phyloP scores from a whole-genome alignment of 805 yeast genomes.

The Pichia cephalocereana region DNA sequence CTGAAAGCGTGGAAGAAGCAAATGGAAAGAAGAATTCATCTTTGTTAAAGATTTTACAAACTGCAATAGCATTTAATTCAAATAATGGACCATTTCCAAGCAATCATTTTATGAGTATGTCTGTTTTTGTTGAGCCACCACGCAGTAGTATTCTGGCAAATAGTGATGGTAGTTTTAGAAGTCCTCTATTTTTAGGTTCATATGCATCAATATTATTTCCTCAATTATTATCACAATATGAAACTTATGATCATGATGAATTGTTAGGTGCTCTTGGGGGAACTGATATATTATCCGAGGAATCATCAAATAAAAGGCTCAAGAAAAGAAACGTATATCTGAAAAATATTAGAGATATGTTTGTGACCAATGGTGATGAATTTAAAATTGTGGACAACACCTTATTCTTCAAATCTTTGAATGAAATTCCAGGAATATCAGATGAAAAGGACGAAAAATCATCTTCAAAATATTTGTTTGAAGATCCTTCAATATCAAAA shows the following conservation, averaged over 20 bases:
- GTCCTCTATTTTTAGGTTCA: conserved; percentile 53
- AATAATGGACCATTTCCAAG: conserved; percentile 35
- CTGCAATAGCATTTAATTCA: conserved; percentile 37
- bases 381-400: conserved; percentile 43
- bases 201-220: conserved; percentile 60
- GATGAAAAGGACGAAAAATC: neutral
- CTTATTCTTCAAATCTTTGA: conserved; percentile 49
- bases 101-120: conserved; percentile 50
- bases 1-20: conserved; percentile 13
- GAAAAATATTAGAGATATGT: conserved; percentile 50
- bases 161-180: conserved; percentile 36
- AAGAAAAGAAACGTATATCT: conserved; percentile 37
- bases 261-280: conserved; percentile 48
- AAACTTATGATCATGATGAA: conserved; percentile 44
- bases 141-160: conserved; percentile 33
- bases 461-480: conserved; percentile 28
- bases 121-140: conserved; percentile 59
- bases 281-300: conserved; percentile 11
- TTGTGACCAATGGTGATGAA: conserved; percentile 50
- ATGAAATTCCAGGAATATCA: neutral
- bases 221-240: conserved; percentile 43
- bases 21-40: conserved; percentile 13
- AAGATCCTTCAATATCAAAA: conserved; percentile 12
- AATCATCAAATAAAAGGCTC: neutral
- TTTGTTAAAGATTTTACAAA: conserved; percentile 13